Percentiles rank a stretch among this genome's conserved stretches.
Evolutionary conservation across 352 stramenopile species (phyloP).

Genomic region (Phytopythium montanum): DNA sequence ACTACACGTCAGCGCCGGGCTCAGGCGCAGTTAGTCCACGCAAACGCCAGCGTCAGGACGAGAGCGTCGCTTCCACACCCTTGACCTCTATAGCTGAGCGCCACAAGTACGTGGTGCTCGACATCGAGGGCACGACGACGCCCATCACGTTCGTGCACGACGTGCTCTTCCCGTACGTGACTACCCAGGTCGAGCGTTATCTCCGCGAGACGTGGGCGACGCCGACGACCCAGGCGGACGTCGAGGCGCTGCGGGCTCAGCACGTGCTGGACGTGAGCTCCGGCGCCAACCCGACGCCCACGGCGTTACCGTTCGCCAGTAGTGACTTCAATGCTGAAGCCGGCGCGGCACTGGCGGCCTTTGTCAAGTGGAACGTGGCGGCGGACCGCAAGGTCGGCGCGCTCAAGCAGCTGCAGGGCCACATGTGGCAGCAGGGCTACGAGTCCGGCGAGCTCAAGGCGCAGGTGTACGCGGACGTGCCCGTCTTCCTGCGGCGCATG

Average conservation of each 20-base stretch:
- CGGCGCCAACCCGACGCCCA: constrained; percentile 14
- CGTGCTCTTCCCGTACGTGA: constrained; percentile 91
- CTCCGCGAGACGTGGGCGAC: constrained; percentile 50
- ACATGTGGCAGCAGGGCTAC: constrained; percentile 90
- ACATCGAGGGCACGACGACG: constrained; percentile 96
- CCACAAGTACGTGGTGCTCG: constrained; percentile 91
- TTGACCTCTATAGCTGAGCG: constrained; percentile 55
- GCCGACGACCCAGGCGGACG: constrained; percentile 41
- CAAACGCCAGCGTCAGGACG: constrained; percentile 32
- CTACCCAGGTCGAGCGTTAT: constrained; percentile 54
- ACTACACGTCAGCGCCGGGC: constrained; percentile 48
- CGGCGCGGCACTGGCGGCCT: constrained; percentile 34
- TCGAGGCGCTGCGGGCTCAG: constrained; percentile 44
- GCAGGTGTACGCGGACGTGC: constrained; percentile 91
- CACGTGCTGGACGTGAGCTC: constrained; percentile 27
- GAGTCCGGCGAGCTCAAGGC: constrained; percentile 80
- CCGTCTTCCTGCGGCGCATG: constrained; percentile 81
- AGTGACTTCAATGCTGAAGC: constrained; percentile 20
- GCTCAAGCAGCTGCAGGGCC: constrained; percentile 89
- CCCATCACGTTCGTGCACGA: constrained; percentile 97
- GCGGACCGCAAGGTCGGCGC: constrained; percentile 82
- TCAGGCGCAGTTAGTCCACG: constrained; percentile 42
- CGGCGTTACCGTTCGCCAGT: constrained; percentile 13
- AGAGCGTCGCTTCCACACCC: constrained; percentile 6
- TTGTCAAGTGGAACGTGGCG: constrained; percentile 72